Conservation (phyloP, 106 monocot genomes). For the Gastrodia elata region DNA sequence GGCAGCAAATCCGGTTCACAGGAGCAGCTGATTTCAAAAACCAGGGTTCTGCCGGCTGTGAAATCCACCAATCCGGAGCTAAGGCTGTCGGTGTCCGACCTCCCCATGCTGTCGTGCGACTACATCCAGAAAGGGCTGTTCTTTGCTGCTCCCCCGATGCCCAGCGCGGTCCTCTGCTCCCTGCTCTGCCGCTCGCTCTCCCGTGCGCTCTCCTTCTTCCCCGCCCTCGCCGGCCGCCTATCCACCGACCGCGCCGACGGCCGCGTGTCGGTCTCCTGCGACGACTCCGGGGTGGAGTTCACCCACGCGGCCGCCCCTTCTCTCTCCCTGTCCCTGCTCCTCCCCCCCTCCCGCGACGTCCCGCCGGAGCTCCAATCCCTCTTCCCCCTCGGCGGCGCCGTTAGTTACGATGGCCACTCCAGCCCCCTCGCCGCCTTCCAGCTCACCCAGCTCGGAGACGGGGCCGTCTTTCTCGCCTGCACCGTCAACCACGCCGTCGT, state of each 20-base stretch:
- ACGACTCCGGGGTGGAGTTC: slow-evolving; percentile 65
- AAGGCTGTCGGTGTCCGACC: slow-evolving; percentile 73
- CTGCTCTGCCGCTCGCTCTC: slow-evolving; percentile 60
- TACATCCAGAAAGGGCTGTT: slow-evolving; percentile 96
- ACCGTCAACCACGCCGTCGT: slow-evolving; percentile 75
- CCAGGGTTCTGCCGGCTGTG: slow-evolving; percentile 35
- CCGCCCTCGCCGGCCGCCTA: slow-evolving; percentile 68
- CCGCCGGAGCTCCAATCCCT: slow-evolving; percentile 35
- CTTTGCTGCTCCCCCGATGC: slow-evolving; percentile 33
- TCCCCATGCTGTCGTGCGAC: slow-evolving; percentile 89
- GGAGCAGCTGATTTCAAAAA: slow-evolving; percentile 17
- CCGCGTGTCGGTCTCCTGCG: slow-evolving; percentile 44
- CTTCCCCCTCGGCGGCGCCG: slow-evolving; percentile 48
- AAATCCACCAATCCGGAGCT: slow-evolving; percentile 29
- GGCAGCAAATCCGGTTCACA: background rate
- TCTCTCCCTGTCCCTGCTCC: slow-evolving; percentile 29
- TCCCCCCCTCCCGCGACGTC: slow-evolving; percentile 34
- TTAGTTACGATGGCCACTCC: slow-evolving; percentile 72
- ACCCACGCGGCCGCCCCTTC: slow-evolving; percentile 37
- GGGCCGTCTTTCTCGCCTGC: slow-evolving; percentile 62
- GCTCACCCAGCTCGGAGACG: slow-evolving; percentile 75
- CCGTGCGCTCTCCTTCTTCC: slow-evolving; percentile 50
- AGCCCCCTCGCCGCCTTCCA: slow-evolving; percentile 69
- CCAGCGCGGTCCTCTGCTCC: slow-evolving; percentile 18
- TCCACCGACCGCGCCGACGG: slow-evolving; percentile 40